Evolutionary conservation across 352 stramenopile species (phyloP).

Genomic region (Pythium pyrilobum): DNA sequence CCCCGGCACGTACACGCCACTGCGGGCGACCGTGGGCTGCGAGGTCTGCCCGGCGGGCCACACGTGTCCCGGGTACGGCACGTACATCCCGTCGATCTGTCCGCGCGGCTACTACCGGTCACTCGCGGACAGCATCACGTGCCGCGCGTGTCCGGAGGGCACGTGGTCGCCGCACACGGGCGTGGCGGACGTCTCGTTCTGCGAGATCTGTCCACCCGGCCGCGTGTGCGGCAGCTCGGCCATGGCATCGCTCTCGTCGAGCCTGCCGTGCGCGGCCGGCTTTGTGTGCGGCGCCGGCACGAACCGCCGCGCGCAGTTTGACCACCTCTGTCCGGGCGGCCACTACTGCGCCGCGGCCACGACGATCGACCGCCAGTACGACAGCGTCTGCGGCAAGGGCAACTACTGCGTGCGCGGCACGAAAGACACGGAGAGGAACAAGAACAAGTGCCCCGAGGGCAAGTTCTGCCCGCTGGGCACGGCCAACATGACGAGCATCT

Average conservation of each 20-base stretch:
- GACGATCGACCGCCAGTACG: conserved; percentile 81
- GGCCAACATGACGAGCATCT: conserved; percentile 67
- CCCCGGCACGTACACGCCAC: conserved; percentile 94
- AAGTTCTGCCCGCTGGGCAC: conserved; percentile 93
- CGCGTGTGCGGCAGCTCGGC: conserved; percentile 88
- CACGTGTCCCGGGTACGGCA: conserved; percentile 92
- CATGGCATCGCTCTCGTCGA: conserved; percentile 85
- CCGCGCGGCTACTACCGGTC: conserved; percentile 91
- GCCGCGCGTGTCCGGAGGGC: conserved; percentile 90
- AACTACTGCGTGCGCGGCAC: conserved; percentile 90
- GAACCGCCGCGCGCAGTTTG: conserved; percentile 87
- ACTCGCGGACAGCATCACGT: conserved; percentile 93
- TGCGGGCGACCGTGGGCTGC: conserved; percentile 86
- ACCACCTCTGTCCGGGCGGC: conserved; percentile 90
- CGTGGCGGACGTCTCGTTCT: conserved; percentile 93
- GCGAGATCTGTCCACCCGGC: conserved; percentile 92
- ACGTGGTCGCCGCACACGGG: conserved; percentile 93
- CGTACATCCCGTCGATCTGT: conserved; percentile 95
- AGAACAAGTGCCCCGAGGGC: conserved; percentile 91
- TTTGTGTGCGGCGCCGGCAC: conserved; percentile 93
- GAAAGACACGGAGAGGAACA: conserved; percentile 79
- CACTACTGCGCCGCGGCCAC: conserved; percentile 88
- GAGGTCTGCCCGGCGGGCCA: conserved; percentile 92
- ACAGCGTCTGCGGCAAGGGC: conserved; percentile 75
- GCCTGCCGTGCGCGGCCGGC: conserved; percentile 88